Evolutionary conservation across 176 grass and related monocot genomes (phyloP).

Genomic region (Phragmites australis): DNA sequence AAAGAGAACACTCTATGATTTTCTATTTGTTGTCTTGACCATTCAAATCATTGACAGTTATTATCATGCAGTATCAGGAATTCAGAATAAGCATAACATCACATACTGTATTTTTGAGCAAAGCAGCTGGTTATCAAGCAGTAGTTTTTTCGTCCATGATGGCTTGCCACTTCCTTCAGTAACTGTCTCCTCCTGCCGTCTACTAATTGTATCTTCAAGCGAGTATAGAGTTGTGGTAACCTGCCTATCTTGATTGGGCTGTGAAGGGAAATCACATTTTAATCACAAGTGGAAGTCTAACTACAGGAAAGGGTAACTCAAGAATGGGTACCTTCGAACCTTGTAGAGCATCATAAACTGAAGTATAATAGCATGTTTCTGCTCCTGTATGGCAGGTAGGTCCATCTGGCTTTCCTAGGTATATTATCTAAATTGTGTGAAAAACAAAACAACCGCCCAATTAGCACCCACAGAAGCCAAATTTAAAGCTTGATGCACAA

Average conservation of each 20-base stretch:
- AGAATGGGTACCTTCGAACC: slow-evolving; percentile 54
- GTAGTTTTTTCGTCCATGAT: slow-evolving; percentile 87
- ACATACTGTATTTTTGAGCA: slow-evolving; percentile 79
- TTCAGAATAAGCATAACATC: slow-evolving; percentile 22
- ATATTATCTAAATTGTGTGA: slow-evolving; percentile 72
- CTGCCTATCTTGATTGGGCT: slow-evolving; percentile 46
- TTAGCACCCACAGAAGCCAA: slow-evolving; percentile 23
- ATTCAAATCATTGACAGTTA: background rate
- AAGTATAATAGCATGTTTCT: slow-evolving; percentile 86
- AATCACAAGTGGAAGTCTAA: background rate
- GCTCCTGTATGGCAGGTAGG: slow-evolving; percentile 93
- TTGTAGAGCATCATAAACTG: slow-evolving; percentile 69
- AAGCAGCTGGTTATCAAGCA: slow-evolving; percentile 66
- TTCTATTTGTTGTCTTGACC: background rate
- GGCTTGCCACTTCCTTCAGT: slow-evolving; percentile 50
- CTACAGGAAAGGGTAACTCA: background rate
- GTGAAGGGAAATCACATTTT: background rate
- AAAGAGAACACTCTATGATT: background rate
- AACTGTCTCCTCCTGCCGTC: slow-evolving; percentile 62
- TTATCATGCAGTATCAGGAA: background rate
- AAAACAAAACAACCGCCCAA: background rate
- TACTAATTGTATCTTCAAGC: slow-evolving; percentile 76
- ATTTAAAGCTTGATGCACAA: background rate
- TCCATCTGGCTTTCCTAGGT: slow-evolving; percentile 85
- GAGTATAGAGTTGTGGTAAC: slow-evolving; percentile 71